Evolutionary conservation across 2,329 filamentous ascomycete genomes (phyloP).

Genomic region (Remersonia thermophila): DNA sequence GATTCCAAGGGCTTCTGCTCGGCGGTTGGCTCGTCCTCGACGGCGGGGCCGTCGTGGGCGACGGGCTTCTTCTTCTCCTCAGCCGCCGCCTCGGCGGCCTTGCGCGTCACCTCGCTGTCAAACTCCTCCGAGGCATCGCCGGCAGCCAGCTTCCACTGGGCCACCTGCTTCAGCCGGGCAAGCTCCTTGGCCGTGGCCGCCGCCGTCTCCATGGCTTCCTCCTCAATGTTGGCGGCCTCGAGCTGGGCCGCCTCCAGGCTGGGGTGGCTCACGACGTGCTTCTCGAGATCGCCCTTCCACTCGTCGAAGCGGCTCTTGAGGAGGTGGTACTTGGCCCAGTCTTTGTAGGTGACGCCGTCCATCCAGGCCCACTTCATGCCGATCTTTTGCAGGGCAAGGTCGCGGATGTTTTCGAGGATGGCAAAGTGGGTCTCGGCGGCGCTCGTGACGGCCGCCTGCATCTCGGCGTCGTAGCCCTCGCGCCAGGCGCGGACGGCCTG

Average conservation of each 20-base stretch:
- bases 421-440: conserved; percentile 71
- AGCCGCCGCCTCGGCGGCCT: conserved; percentile 8
- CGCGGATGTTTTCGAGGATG: conserved; percentile 70
- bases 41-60: conserved; percentile 9
- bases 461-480: conserved; percentile 55
- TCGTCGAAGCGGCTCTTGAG: conserved; percentile 71
- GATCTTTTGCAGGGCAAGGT: conserved; percentile 78
- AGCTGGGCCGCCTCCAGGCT: conserved; percentile 56
- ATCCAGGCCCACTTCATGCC: conserved; percentile 94
- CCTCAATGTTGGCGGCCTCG: conserved; percentile 47
- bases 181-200: conserved; percentile 71
- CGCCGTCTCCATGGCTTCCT: conserved; percentile 68
- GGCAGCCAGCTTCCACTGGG: conserved; percentile 69
- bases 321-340: conserved; percentile 91
- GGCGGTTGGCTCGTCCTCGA: not conserved
- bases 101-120: conserved; percentile 39
- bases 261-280: conserved; percentile 61
- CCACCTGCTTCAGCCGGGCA: conserved; percentile 67
- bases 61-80: too few relatives aligned
- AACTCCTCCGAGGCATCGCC: conserved; percentile 70
- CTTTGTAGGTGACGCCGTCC: conserved; percentile 89
- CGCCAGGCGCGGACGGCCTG: conserved; percentile 69
- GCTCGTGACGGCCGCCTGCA: conserved; percentile 54
- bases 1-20: conserved; percentile 1
- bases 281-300: conserved; percentile 73